Percentiles rank a stretch among this genome's conserved stretches.
phyloP scores from a whole-genome alignment of 2,329 filamentous ascomycete species.

The Cladophialophora chaetospira region DNA sequence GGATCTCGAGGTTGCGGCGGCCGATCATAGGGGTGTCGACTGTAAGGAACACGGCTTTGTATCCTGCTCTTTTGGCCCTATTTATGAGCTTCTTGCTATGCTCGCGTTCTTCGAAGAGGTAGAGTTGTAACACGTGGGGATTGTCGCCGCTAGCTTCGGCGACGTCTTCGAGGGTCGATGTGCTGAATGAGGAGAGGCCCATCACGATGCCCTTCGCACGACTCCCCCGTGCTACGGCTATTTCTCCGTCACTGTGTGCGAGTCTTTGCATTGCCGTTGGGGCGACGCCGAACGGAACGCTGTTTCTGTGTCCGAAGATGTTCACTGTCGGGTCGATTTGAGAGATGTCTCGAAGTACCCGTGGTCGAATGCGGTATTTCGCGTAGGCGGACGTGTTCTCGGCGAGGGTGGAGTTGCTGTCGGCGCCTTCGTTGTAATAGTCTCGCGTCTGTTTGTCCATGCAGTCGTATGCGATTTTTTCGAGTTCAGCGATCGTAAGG shows the following conservation, averaged over 20 bases:
- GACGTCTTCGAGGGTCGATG: constrained; percentile 47
- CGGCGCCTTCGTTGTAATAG: constrained; percentile 57
- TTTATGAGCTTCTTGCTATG: constrained; percentile 42
- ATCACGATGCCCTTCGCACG: constrained; percentile 44
- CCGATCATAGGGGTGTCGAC: constrained; percentile 56
- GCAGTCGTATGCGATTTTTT: constrained; percentile 39
- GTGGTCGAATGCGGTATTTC: constrained; percentile 44
- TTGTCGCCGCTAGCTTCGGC: constrained; percentile 40
- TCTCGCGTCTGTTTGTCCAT: constrained; percentile 40
- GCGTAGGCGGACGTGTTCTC: constrained; percentile 32
- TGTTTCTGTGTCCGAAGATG: constrained; percentile 40
- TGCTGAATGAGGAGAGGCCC: constrained; percentile 49
- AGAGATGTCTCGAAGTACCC: constrained; percentile 45
- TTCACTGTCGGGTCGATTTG: constrained; percentile 43
- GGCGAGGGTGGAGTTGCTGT: constrained; percentile 36
- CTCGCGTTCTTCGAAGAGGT: constrained; percentile 51
- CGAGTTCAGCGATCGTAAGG: constrained; percentile 47
- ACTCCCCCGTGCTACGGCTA: constrained; percentile 50
- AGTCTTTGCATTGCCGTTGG: constrained; percentile 55
- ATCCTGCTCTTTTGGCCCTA: constrained; percentile 47
- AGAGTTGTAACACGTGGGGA: constrained; percentile 51
- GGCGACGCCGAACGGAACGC: constrained; percentile 38
- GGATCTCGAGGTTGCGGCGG: constrained; percentile 36
- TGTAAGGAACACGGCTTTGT: constrained; percentile 55
- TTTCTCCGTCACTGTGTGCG: constrained; percentile 53